These are phyloP conservation scores for Metschnikowia bowlesiae DNA, from an alignment of 805 yeast genomes.

Conservation along the genomic window DNA sequence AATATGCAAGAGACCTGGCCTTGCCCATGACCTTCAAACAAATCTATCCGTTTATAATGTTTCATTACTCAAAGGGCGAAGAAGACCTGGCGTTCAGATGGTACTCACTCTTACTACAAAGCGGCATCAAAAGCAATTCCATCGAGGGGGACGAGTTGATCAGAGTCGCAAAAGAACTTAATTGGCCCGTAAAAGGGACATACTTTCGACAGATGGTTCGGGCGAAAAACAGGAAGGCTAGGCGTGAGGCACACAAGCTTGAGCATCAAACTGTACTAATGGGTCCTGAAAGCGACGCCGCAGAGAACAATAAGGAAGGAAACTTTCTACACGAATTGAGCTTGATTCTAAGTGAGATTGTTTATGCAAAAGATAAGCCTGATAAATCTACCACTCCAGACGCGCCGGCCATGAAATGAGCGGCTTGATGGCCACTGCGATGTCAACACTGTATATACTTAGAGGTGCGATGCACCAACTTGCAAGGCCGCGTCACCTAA, in stretches of 20 bases:
- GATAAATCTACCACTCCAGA: neutral
- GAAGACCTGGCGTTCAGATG: slow-evolving; percentile 30
- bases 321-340: neutral
- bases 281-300: neutral
- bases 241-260: slow-evolving; percentile 6
- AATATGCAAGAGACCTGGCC: slow-evolving; percentile 21
- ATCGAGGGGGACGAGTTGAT: slow-evolving; percentile 26
- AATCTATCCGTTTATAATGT: slow-evolving; percentile 34
- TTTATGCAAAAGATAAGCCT: neutral
- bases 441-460: neutral
- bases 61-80: slow-evolving; percentile 31
- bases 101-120: slow-evolving; percentile 31
- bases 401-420: neutral
- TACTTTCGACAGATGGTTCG: slow-evolving; percentile 24
- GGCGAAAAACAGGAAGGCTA: slow-evolving; percentile 20
- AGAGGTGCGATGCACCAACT: neutral
- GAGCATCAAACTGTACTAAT: neutral
- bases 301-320: neutral
- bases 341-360: neutral
- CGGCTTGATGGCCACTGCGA: neutral
- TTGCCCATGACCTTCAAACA: slow-evolving; percentile 39
- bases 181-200: slow-evolving; percentile 35
- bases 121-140: slow-evolving; percentile 29
- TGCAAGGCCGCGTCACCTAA: neutral
- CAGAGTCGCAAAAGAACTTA: slow-evolving; percentile 30